phyloP scores from a whole-genome alignment of 768 basidiomycete genomes.

The Auriculariales sp. region DNA sequence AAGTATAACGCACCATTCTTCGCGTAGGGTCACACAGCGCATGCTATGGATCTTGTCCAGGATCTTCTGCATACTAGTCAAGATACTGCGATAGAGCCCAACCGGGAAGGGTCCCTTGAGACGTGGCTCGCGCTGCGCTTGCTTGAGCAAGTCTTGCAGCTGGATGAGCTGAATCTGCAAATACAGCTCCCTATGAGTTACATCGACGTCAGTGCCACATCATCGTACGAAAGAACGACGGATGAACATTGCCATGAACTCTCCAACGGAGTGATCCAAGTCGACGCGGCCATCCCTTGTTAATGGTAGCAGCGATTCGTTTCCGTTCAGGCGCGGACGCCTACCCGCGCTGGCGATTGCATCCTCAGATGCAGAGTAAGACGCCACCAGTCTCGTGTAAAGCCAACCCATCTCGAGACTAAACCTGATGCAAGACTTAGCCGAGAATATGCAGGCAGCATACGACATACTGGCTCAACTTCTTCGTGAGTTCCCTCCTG shows the following conservation, averaged over 20 bases:
- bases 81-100: constrained; percentile 64
- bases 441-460: constrained; percentile 7
- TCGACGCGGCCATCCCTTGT: constrained; percentile 5
- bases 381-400: constrained; percentile 80
- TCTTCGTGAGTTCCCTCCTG: constrained; percentile 68
- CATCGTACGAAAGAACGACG: not conserved
- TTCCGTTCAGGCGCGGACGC: constrained; percentile 6
- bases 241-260: constrained; percentile 86
- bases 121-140: constrained; percentile 86
- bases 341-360: constrained; percentile 10
- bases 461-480: constrained; percentile 81
- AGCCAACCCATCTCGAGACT: constrained; percentile 90
- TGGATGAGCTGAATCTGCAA: constrained; percentile 83
- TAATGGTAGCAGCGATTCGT: constrained; percentile 4
- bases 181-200: constrained; percentile 68
- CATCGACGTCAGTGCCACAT: not conserved
- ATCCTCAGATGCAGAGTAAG: constrained; percentile 57
- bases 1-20: constrained; percentile 62
- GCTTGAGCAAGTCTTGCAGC: constrained; percentile 69
- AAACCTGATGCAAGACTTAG: constrained; percentile 36
- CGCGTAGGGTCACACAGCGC: constrained; percentile 90
- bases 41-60: constrained; percentile 87
- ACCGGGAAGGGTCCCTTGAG: constrained; percentile 93
- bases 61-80: constrained; percentile 73
- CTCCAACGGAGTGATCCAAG: constrained; percentile 51